Base-by-base conservation (phyloP, 2,329 filamentous ascomycete genomes). In the Dactylellina haptotyla region DNA sequence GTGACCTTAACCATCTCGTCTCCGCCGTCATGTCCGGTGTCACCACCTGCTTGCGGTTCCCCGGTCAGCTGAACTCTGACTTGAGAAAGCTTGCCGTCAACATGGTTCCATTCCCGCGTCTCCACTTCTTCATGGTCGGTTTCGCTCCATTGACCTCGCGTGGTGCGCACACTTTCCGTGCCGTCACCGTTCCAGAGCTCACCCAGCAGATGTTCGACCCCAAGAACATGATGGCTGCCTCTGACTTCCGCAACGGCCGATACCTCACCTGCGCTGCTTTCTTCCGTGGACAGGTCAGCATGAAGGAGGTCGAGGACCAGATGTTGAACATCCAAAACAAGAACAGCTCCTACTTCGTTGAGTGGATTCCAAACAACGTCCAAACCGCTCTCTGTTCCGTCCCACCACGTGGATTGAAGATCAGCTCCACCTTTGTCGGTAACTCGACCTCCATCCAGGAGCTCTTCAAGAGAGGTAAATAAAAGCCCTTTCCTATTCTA, bases 211-310 rank as follows among this genome's bases (percentile, higher is more conserved):
- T 99, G 93, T 99, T 96, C 87, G 95, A 99, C 87, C 94, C 95
- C 81, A 99, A 98, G 93, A 99, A 99, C 90, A 99, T 99, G 94
- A 99, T 99, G 95, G 95, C 95, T 85, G 95, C 95, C 77, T 96
- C 93, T 77, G 95, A 99, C 87, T 99, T 99, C 93, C 92, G 95
- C 81, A 99, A 98, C 84, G 95, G 95, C 83, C 95, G 95, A 81
- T 99, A 99, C 88, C 89, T 99, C 81, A 99, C 95, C 79, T 99
- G 95, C 90, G 98, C 90, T 83, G 93, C 95, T 82, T 97, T 99
- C 85, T 99, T 99, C 92, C 95, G 95, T 84, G 95, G 95, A 81
- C 97, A 97, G 88, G 92, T 99, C 82, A 96, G 94, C 82, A 98
- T 98, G 95, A 98, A 98, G 89, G 95, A 99, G 86, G 95, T 99